Base-by-base conservation (phyloP, 2,329 filamentous ascomycete species). In the Fusarium sororula region DNA sequence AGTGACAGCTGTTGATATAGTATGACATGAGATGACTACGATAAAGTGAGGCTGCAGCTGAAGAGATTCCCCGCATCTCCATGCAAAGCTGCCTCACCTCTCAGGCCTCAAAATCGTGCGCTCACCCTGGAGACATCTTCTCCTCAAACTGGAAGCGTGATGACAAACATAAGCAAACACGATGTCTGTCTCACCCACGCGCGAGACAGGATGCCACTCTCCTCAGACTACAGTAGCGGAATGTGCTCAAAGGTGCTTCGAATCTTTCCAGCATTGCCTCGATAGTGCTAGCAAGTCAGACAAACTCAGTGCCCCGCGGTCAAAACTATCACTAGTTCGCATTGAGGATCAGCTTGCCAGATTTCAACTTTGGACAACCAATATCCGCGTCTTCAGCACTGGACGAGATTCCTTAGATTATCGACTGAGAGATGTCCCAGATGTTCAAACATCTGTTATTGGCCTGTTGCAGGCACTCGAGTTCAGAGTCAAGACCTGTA, bases 101-200 rank as follows among this genome's bases (percentile, higher is more conserved):
- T 24, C 24, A 24, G 24, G 24, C 24, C 24, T 24, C 24, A 24
- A 24, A 24, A 24, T 24, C 24, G 24, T 24, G 24, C 24, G 24
- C 24, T 24, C 24, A 24, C 24, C 24, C 24, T 24, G 24, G 24
- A 24, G 24, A 24, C 24, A 24, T 24, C 24, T 24, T 24, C 24
- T 24, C 24, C 24, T 24, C 24, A 24, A 24, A 24, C 24, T 24
- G 24, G 24, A 24, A 24, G 5, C n/a, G 5, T 17, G 1, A 0
- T 42, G 41, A 12, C n/a, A 0, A 42, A 24, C 9, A 7, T 1
- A 24, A 0, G n/a, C 6, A 44, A 24, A 18, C 5, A 44, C 0
- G 0, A 44, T 44, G 41, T 24, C 41, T 0, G 1, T 7, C 0
- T 7, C 15, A 3, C 14, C 1, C 15, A 0, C 9, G 4, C 6